Evolutionary conservation across 2,329 filamentous ascomycete species (phyloP).

Genomic region (Aureobasidium lini): DNA sequence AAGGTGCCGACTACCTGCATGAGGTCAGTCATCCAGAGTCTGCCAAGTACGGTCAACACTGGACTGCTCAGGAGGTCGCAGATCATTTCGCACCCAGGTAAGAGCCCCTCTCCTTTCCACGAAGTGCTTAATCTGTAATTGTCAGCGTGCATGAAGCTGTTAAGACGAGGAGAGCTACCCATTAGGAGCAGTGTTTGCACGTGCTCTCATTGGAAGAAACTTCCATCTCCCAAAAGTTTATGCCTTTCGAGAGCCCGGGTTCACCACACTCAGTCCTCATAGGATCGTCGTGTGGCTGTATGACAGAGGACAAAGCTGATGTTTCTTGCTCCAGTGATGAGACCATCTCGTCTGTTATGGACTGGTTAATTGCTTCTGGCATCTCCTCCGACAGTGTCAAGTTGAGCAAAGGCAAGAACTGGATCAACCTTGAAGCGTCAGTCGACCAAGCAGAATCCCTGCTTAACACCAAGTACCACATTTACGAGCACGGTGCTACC

Average conservation of each 20-base stretch:
- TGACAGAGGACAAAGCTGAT: background rate
- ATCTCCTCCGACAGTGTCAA: slow-evolving; percentile 42
- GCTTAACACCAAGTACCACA: slow-evolving; percentile 46
- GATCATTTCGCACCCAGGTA: slow-evolving; percentile 36
- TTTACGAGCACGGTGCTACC: slow-evolving; percentile 37
- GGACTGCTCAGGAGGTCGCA: slow-evolving; percentile 36
- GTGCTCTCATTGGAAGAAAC: no score
- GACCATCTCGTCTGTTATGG: slow-evolving; percentile 33
- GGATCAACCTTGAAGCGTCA: slow-evolving; percentile 49
- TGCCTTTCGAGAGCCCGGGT: no score
- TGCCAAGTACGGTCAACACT: slow-evolving; percentile 36
- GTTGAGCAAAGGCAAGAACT: slow-evolving; percentile 45
- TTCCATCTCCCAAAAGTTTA: no score
- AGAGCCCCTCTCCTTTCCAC: background rate
- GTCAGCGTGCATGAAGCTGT: no score
- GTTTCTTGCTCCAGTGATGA: background rate
- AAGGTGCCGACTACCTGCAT: slow-evolving; percentile 24
- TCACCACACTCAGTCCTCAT: no score
- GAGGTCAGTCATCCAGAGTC: slow-evolving; percentile 38
- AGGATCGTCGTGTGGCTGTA: no score
- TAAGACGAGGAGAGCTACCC: no score
- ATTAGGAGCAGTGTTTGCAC: no score
- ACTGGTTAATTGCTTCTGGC: slow-evolving; percentile 49
- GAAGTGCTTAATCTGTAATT: no score
- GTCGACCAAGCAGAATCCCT: slow-evolving; percentile 47